These are phyloP conservation scores for Fermentozyma sake DNA, from an alignment of 1,139 yeast species.

Conservation along the genomic window DNA sequence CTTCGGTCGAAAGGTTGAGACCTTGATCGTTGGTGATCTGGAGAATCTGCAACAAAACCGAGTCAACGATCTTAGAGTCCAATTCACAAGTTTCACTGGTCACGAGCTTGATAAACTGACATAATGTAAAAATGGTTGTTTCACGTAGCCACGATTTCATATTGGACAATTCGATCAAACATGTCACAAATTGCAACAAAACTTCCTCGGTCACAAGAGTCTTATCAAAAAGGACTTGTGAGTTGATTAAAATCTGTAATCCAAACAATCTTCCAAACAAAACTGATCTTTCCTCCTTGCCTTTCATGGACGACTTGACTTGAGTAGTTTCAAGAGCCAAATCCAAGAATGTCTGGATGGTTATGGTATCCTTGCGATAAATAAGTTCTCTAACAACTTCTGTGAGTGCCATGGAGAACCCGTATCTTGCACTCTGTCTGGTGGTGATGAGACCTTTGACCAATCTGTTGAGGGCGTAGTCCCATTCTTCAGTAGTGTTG, in stretches of 20 bases:
- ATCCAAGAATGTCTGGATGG: conserved; percentile 35
- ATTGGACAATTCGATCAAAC: conserved; percentile 55
- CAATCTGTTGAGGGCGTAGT: conserved; percentile 73
- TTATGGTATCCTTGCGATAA: conserved; percentile 20
- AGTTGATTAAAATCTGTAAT: conserved; percentile 66
- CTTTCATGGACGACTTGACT: conserved; percentile 53
- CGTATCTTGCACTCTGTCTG: conserved; percentile 79
- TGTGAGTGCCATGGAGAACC: conserved; percentile 83
- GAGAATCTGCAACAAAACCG: conserved; percentile 30
- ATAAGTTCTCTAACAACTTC: conserved; percentile 60
- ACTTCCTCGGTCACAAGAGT: conserved; percentile 21
- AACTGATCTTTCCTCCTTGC: conserved; percentile 77
- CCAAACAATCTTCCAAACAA: conserved; percentile 87
- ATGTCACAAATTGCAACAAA: conserved; percentile 34
- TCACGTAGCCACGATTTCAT: conserved; percentile 85
- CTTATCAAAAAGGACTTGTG: conserved; percentile 38
- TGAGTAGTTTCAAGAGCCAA: conserved; percentile 40
- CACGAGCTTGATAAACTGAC: conserved; percentile 36
- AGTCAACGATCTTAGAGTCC: conserved; percentile 13
- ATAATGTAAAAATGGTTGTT: conserved; percentile 68
- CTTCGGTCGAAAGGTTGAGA: conserved; percentile 70
- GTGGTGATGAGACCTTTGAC: conserved; percentile 79
- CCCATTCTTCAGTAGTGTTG: conserved; percentile 60
- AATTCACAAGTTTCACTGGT: conserved; percentile 13
- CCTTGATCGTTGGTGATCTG: conserved; percentile 47